These are phyloP conservation scores for Hypoxylon rubiginosum DNA, from an alignment of 2,329 filamentous ascomycete species.

Conservation along the genomic window DNA sequence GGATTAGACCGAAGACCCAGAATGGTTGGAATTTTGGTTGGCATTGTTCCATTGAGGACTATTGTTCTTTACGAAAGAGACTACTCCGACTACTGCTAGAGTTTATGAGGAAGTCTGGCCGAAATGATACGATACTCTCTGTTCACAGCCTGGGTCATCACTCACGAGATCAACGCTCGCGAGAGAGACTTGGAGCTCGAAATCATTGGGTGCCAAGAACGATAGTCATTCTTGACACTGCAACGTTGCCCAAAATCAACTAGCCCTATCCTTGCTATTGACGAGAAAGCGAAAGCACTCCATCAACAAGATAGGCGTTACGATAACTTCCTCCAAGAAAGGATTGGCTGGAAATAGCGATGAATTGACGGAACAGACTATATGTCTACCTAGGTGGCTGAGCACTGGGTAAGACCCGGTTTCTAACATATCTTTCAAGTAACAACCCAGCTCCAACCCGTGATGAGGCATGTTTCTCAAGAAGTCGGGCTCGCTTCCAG, in stretches of 20 bases:
- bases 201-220: constrained; percentile 20
- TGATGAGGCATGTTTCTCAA: not conserved
- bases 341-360: constrained; percentile 51
- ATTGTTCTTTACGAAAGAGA: not conserved
- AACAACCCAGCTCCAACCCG: not conserved
- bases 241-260: constrained; percentile 26
- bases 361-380: constrained; percentile 4
- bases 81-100: not conserved
- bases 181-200: constrained; percentile 12
- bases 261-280: constrained; percentile 38
- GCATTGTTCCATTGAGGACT: not conserved
- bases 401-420: not conserved
- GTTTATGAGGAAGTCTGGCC: not conserved
- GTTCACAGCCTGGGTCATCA: constrained; percentile 20
- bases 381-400: not conserved
- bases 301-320: constrained; percentile 44
- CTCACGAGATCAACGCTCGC: constrained; percentile 18
- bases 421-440: not conserved
- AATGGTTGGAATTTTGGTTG: not conserved
- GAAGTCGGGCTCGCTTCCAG: constrained; percentile 1
- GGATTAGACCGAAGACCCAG: not conserved
- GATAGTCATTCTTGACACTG: constrained; percentile 15
- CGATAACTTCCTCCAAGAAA: constrained; percentile 44
- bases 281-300: constrained; percentile 46
- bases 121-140: constrained; percentile 16